Evolutionary conservation across 2,329 filamentous ascomycete species (phyloP).

Genomic region (Verticillium zaregamsianum): DNA sequence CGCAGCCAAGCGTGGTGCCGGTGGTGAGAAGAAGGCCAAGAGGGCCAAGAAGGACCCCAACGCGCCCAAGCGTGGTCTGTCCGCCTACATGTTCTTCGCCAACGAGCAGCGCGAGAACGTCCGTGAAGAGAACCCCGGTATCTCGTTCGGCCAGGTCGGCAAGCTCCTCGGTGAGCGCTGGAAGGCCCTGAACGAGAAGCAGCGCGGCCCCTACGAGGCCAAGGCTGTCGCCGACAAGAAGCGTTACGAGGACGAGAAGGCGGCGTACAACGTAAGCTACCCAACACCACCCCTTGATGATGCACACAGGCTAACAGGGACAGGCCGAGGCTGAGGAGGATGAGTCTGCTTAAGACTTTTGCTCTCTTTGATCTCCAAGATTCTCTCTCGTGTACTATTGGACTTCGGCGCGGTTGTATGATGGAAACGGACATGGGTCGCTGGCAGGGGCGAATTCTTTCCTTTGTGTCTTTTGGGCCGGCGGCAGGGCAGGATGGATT

Average conservation of each 20-base stretch:
- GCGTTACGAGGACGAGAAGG: constrained; percentile 98
- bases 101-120: constrained; percentile 99
- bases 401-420: not conserved
- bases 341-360: constrained; percentile 38
- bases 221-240: constrained; percentile 98
- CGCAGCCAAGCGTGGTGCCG: constrained; percentile 47
- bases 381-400: constrained; percentile 1
- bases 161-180: constrained; percentile 98
- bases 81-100: constrained; percentile 99
- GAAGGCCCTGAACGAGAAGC: constrained; percentile 94
- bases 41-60: constrained; percentile 78
- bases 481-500: not conserved
- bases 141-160: constrained; percentile 96
- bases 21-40: constrained; percentile 52
- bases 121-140: constrained; percentile 95
- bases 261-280: constrained; percentile 75
- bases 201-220: constrained; percentile 89
- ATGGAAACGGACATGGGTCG: not conserved
- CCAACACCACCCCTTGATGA: not conserved
- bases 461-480: not conserved
- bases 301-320: constrained; percentile 21
- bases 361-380: not conserved
- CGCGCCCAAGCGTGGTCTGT: constrained; percentile 97
- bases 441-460: not conserved
- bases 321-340: constrained; percentile 55